Evolutionary conservation across 1,139 yeast species (phyloP), one percentile per base, ranked within the genome.

Genomic region (Blastobotrys serpentis): DNA sequence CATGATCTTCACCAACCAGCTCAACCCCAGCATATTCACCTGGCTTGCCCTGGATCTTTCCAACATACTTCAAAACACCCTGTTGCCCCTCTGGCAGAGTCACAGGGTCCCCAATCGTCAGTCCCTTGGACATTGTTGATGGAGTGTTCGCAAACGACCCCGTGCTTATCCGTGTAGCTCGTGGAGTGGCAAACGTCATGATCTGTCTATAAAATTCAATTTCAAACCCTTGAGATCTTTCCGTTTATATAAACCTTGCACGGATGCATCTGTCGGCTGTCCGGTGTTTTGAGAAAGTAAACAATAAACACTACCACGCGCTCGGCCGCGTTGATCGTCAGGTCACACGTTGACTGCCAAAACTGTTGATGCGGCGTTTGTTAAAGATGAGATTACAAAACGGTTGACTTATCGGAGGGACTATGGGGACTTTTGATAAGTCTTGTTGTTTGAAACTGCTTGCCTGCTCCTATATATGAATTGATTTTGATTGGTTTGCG

Each of bases 11-110:
- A 2, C 87, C 90, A 8, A 77, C 61, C 42, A 92, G 71, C 63
- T 92, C 97, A 3, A 92, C 76, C 0, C 98, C 98, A 3, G 90
- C 96, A 69, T 84, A 92, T n/a, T 74, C 71, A 0, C 96, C 96
- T 4, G 70, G 67, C 60, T 86, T 88, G 23, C 84, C 85, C 26
- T 81, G 77, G 18, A 92, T 87, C 1, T 78, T 71, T 0, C 98
- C 98, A 21, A 82, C 73, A 65, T 79, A 92, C 55, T 82, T 74
- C 46, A 92, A 71, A 13, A 82, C 73, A 1, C 94, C 97, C 8
- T 55, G 56, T 50, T 65, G 65, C 41, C 73, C 74, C 19, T 68
- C 70, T 0, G 75, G 74, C 11, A 70, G 61, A n/a, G 58, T 57
- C 26, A 71, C 75, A 10, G 57, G 55, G 50, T 71, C 73, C 43